phyloP scores from a whole-genome alignment of 176 grass and related monocot species.

The Thinopyrum elongatum region DNA sequence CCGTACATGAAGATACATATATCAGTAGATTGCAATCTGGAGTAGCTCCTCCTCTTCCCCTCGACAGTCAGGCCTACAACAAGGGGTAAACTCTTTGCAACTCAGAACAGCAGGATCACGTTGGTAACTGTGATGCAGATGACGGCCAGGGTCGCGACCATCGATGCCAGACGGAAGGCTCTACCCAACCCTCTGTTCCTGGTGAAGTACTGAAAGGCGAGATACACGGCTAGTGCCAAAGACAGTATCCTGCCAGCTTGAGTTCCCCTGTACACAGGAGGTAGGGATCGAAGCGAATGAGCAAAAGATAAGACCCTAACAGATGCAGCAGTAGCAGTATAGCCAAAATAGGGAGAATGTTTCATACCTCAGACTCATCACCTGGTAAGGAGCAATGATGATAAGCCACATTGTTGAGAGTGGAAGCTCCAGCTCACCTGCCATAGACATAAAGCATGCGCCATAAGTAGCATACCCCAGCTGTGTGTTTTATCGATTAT shows the following conservation, averaged over 20 bases:
- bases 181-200: constrained; percentile 43
- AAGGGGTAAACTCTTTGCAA: neutral
- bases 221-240: constrained; percentile 62
- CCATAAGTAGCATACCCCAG: neutral
- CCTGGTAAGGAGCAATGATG: constrained; percentile 64
- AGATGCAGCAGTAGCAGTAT: neutral
- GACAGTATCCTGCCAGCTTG: constrained; percentile 64
- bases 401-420: constrained; percentile 70
- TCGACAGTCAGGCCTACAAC: neutral
- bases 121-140: constrained; percentile 45
- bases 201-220: constrained; percentile 84
- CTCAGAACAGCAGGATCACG: constrained; percentile 65
- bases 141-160: constrained; percentile 78
- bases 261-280: constrained; percentile 50
- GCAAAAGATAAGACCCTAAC: neutral
- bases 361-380: constrained; percentile 65
- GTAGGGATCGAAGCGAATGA: neutral
- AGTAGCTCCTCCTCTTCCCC: neutral
- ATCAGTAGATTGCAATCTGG: neutral
- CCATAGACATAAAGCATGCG: neutral
- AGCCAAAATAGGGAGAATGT: neutral
- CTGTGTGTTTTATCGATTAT: neutral
- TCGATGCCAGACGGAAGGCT: constrained; percentile 67
- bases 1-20: neutral
- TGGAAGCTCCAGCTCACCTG: constrained; percentile 78